A percentile compares a stretch with the other conserved stretches of the same genome.
These are phyloP conservation scores for Gremmenia infestans DNA, from an alignment of 2,329 filamentous ascomycete genomes.

Conservation along the genomic window DNA sequence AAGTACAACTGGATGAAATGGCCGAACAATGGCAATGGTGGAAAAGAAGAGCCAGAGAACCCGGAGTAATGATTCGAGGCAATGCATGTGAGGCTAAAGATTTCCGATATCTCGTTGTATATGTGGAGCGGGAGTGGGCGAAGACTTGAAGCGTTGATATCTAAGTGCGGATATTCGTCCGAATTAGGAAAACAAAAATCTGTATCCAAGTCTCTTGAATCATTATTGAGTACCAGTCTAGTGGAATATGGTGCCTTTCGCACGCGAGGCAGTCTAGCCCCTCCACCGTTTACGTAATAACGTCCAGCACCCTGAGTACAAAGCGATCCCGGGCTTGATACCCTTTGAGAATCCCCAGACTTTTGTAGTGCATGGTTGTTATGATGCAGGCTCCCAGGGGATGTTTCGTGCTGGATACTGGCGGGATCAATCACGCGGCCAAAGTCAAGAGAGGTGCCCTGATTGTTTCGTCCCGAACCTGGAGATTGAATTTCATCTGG, in stretches of 20 bases:
- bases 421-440: neutral
- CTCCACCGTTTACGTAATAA: conserved; percentile 27
- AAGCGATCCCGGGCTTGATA: conserved; percentile 17
- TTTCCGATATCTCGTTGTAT: conserved; percentile 16
- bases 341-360: conserved; percentile 4
- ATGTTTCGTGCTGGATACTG: neutral
- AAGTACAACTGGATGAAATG: conserved; percentile 34
- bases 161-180: conserved; percentile 1
- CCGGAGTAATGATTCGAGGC: conserved; percentile 11
- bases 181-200: conserved; percentile 11
- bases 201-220: neutral
- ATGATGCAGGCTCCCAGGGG: neutral
- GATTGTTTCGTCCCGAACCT: conserved; percentile 1
- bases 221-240: neutral
- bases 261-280: conserved; percentile 21
- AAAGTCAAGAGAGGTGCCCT: neutral
- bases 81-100: conserved; percentile 18
- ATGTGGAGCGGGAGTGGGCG: conserved; percentile 9
- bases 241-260: conserved; percentile 17
- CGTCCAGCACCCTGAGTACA: conserved; percentile 15
- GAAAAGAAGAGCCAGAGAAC: conserved; percentile 14
- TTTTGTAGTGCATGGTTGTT: neutral
- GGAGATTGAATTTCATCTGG: conserved; percentile 3
- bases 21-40: conserved; percentile 12
- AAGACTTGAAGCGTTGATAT: neutral